Evolutionary conservation across 805 yeast genomes (phyloP).

Genomic region (Kodamaea kakaduensis): DNA sequence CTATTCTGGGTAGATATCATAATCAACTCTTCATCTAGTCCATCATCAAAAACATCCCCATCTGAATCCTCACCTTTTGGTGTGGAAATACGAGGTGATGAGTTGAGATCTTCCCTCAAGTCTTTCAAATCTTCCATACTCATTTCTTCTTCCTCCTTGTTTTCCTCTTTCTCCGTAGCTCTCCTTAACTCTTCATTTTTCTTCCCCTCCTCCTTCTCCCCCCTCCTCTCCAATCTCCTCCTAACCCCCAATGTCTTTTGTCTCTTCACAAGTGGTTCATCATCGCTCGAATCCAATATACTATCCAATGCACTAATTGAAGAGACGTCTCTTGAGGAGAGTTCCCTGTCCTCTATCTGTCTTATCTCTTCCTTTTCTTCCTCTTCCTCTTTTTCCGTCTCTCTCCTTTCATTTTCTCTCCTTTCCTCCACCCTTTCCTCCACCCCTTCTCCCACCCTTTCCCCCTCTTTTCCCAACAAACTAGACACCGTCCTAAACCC

Average conservation of each 20-base stretch:
- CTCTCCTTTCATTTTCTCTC: background rate
- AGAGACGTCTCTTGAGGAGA: conserved; percentile 3
- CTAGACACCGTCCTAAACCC: conserved; percentile 56
- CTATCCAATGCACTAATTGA: conserved; percentile 13
- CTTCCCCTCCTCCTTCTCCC: too few relatives aligned
- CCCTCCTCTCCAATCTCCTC: too few relatives aligned
- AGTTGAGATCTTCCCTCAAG: too few relatives aligned
- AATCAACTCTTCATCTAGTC: conserved; percentile 22
- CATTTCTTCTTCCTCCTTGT: too few relatives aligned
- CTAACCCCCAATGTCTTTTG: background rate
- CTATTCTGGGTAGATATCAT: conserved; percentile 11
- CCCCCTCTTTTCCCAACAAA: conserved; percentile 31
- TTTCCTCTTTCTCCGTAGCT: too few relatives aligned
- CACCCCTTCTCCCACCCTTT: conserved; percentile 3
- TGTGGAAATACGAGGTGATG: too few relatives aligned
- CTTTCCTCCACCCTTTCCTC: conserved; percentile 5
- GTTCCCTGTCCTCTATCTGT: background rate
- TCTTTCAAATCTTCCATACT: too few relatives aligned
- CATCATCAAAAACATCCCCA: conserved; percentile 18
- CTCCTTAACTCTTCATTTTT: too few relatives aligned
- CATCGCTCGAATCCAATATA: conserved; percentile 14
- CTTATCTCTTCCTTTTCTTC: conserved; percentile 6
- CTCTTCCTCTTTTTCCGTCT: conserved; percentile 10
- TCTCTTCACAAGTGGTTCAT: background rate
- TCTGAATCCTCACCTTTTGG: conserved; percentile 6